Conservation (phyloP, 257 asterid species). For the Lycium barbarum region DNA sequence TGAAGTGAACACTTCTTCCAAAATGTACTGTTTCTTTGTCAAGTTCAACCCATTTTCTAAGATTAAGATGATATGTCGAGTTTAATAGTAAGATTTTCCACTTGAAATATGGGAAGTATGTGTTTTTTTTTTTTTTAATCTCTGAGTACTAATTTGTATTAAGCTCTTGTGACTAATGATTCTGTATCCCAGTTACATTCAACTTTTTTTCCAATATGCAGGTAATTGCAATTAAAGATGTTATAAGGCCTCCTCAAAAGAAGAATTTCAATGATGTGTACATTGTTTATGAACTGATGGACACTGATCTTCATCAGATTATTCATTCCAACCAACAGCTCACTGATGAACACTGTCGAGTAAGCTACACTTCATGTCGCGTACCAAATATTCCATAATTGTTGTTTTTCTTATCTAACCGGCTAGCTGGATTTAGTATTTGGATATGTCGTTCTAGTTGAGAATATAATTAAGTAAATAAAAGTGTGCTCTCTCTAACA, state of each 20-base stretch:
- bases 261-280: conserved; percentile 43
- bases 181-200: background rate
- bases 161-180: conserved; percentile 8
- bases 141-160: background rate
- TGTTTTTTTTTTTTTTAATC: background rate
- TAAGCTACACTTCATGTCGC: conserved; percentile 13
- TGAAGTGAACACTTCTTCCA: background rate
- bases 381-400: background rate
- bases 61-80: background rate
- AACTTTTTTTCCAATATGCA: conserved; percentile 3
- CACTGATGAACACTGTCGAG: conserved; percentile 42
- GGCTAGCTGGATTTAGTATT: background rate
- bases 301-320: conserved; percentile 47
- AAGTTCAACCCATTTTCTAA: conserved; percentile 1
- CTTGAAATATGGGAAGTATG: background rate
- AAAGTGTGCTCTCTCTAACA: too few relatives aligned
- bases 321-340: conserved; percentile 39
- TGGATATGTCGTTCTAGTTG: background rate
- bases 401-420: background rate
- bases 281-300: conserved; percentile 44
- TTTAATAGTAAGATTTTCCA: background rate
- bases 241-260: conserved; percentile 38
- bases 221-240: conserved; percentile 41
- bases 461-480: too few relatives aligned
- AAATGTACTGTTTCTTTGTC: background rate